Base-by-base conservation (phyloP, 768 basidiomycete species). In the Pleurotus tuoliensis region DNA sequence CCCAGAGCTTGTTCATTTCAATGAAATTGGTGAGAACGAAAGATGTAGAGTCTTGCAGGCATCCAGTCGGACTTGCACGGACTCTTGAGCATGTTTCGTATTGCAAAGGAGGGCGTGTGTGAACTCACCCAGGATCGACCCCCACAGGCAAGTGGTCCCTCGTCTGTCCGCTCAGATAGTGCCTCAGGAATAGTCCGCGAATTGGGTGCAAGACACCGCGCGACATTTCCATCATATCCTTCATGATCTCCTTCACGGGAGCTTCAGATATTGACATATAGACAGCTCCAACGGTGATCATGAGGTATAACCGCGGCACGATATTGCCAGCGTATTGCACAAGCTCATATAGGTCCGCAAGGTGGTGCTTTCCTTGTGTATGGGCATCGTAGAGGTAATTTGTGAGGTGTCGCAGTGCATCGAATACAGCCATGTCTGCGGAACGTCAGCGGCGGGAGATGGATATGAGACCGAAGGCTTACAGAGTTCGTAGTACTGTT, bases 191-290 rank as follows among this genome's bases (percentile, higher is more conserved):
- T 34, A 99, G 75, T 15, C 97, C 97, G 46, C 97, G 82, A 49
- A 94, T 93, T n/a, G 97, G 96, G 69, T 98, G 94, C 60, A 98
- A 80, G 4, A 99, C 94, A 59, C 97, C 97, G 16, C 94, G 80
- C 37, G 94, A 94, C 97, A 98, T 98, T 72, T 99, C 97, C 90
- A 99, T 90, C 96, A 98, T 98, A 72, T 99, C 97, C 80, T 97
- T 98, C 96, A 98, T 99, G 60, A 99, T 94, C 75, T 99, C 96
- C 78, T 94, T 97, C 56, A 98, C 87, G 3, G 96, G 96, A 8
- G 96, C 95, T 58, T 97, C 96, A 2, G 94, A 86, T 51, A 98
- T 87, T 25, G 94, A 94, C 97, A 99, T 98, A 79, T 98, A 99
- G 37, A 98, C 95, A 0, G 96, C 92, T 61, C 97, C 97, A 59